phyloP scores from a whole-genome alignment of 768 basidiomycete genomes.

The Macrolepiota albuminosa region DNA sequence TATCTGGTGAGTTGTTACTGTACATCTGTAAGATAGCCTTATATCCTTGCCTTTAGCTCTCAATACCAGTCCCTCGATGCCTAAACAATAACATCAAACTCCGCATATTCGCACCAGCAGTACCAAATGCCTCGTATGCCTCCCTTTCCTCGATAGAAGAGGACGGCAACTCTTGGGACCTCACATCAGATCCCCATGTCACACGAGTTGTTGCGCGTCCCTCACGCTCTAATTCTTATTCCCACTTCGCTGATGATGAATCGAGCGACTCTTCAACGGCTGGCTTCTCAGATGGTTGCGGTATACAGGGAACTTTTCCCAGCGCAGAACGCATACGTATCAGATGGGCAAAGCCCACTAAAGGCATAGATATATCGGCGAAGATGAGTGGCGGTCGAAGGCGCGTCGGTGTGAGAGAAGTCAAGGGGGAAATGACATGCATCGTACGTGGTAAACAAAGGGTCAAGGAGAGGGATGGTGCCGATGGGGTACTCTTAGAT shows the following conservation, averaged over 20 bases:
- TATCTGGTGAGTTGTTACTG: conserved; percentile 49
- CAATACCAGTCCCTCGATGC: conserved; percentile 75
- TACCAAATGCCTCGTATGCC: conserved; percentile 55
- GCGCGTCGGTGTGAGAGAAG: conserved; percentile 66
- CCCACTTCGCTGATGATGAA: conserved; percentile 77
- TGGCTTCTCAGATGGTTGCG: conserved; percentile 55
- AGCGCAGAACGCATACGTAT: conserved; percentile 72
- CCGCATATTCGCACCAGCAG: conserved; percentile 63
- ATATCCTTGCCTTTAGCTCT: conserved; percentile 41
- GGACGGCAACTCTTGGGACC: conserved; percentile 65
- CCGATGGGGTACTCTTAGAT: conserved; percentile 56
- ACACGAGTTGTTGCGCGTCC: conserved; percentile 46
- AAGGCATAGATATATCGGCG: conserved; percentile 38
- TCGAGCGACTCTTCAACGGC: conserved; percentile 65
- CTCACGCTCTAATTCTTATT: conserved; percentile 56
- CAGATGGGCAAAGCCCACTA: conserved; percentile 70
- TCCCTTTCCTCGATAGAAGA: conserved; percentile 76
- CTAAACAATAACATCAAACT: conserved; percentile 71
- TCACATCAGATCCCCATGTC: conserved; percentile 74
- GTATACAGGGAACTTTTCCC: conserved; percentile 74
- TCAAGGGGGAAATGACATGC: conserved; percentile 64
- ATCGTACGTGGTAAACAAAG: conserved; percentile 46
- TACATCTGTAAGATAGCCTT: conserved; percentile 2
- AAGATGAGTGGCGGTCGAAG: conserved; percentile 48
- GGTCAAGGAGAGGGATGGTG: conserved; percentile 29